These are phyloP conservation scores for Prunus persica DNA, from an alignment of 306 rosid genomes.

Conservation along the genomic window Prunus_persica_NCBIv2 NC_034010.1:22746501-22747000, in stretches of 20 bases:
- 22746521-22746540: slow-evolving; percentile 95
- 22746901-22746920: slow-evolving; percentile 22
- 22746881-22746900: slow-evolving; percentile 28
- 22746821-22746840: slow-evolving; percentile 54
- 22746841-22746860: slow-evolving; percentile 29
- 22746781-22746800: slow-evolving; percentile 27
- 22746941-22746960: slow-evolving; percentile 41
- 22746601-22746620: slow-evolving; percentile 27
- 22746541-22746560: slow-evolving; percentile 86
- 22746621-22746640: not conserved
- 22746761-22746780: slow-evolving; percentile 35
- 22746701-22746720: slow-evolving; percentile 34
- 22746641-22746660: not conserved
- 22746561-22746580: slow-evolving; percentile 76
- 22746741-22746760: slow-evolving; percentile 41
- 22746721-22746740: slow-evolving; percentile 22
- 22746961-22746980: slow-evolving; percentile 18
- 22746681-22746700: slow-evolving; percentile 71
- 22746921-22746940: slow-evolving; percentile 2
- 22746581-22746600: slow-evolving; percentile 82
- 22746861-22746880: slow-evolving; percentile 27
- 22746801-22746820: slow-evolving; percentile 32
- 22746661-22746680: slow-evolving; percentile 50
- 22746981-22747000: not conserved
- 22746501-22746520: slow-evolving; percentile 91